These are phyloP conservation scores for Alternaria metachromatica DNA, from an alignment of 2,329 filamentous ascomycete genomes.

Conservation along the genomic window DNA sequence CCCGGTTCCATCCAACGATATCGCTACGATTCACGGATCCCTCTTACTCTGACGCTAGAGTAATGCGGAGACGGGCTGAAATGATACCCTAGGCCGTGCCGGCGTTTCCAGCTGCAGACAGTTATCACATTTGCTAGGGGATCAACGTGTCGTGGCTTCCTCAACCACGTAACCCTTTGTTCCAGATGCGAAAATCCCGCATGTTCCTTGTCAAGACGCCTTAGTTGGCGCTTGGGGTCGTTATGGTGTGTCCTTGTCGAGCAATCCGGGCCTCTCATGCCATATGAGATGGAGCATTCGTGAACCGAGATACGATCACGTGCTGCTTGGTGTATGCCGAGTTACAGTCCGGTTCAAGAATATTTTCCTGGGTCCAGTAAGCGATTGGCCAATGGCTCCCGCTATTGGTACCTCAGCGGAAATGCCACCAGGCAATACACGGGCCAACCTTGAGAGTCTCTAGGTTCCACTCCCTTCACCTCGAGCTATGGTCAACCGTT, in stretches of 20 bases:
- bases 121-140: constrained; percentile 52
- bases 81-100: constrained; percentile 54
- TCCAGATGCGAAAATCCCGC: constrained; percentile 47
- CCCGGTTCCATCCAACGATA: constrained; percentile 52
- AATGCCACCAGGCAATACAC: constrained; percentile 27
- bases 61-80: constrained; percentile 51
- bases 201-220: constrained; percentile 46
- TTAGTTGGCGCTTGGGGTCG: constrained; percentile 38
- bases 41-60: constrained; percentile 53
- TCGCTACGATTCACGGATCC: constrained; percentile 53
- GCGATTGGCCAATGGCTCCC: constrained; percentile 40
- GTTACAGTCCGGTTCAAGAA: constrained; percentile 36
- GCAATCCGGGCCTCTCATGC: constrained; percentile 41
- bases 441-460: constrained; percentile 25
- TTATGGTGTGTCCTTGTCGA: constrained; percentile 28
- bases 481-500: constrained; percentile 27
- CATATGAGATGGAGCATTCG: constrained; percentile 43
- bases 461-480: constrained; percentile 21
- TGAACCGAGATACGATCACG: constrained; percentile 49
- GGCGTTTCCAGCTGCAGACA: constrained; percentile 52
- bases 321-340: constrained; percentile 45
- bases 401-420: constrained; percentile 28
- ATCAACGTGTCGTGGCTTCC: constrained; percentile 53
- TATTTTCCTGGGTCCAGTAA: constrained; percentile 30
- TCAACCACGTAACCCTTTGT: constrained; percentile 53